Evolutionary conservation across 805 yeast species (phyloP).

Genomic region (Saturnispora ahearnii): DNA sequence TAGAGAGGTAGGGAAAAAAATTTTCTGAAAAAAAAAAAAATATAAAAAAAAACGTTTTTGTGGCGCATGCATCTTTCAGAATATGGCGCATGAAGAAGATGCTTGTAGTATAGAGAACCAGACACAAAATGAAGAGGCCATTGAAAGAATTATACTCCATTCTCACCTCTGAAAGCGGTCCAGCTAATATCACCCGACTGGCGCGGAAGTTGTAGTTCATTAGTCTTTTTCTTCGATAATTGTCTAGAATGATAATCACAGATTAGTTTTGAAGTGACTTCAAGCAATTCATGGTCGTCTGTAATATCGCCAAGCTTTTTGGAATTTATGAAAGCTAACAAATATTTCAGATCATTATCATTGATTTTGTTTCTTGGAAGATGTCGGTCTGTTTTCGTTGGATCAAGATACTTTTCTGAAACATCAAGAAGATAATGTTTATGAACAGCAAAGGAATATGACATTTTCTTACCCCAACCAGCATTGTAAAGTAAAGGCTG

Average conservation of each 20-base stretch:
- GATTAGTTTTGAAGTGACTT: conserved; percentile 7
- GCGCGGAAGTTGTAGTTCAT: conserved; percentile 38
- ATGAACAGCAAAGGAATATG: conserved; percentile 69
- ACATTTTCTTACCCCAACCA: conserved; percentile 94
- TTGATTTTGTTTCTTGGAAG: conserved; percentile 40
- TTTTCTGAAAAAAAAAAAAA: neutral
- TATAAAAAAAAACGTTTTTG: neutral
- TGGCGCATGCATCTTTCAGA: neutral
- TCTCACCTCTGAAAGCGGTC: conserved; percentile 75
- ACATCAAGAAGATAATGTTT: conserved; percentile 60
- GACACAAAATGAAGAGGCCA: neutral
- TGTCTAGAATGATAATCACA: conserved; percentile 4
- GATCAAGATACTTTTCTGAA: conserved; percentile 52
- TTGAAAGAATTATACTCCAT: conserved; percentile 32
- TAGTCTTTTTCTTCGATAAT: conserved; percentile 4
- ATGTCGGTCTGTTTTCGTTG: conserved; percentile 24
- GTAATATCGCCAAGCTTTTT: neutral
- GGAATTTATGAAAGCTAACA: conserved; percentile 31
- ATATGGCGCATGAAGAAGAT: neutral
- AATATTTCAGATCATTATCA: conserved; percentile 31
- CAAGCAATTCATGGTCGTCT: neutral
- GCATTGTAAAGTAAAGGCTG: conserved; percentile 66
- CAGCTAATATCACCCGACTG: conserved; percentile 72
- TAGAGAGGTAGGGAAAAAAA: neutral
- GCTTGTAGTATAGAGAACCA: no score